phyloP scores from a whole-genome alignment of 208 protist species.

The Porcisia hertigi region DNA sequence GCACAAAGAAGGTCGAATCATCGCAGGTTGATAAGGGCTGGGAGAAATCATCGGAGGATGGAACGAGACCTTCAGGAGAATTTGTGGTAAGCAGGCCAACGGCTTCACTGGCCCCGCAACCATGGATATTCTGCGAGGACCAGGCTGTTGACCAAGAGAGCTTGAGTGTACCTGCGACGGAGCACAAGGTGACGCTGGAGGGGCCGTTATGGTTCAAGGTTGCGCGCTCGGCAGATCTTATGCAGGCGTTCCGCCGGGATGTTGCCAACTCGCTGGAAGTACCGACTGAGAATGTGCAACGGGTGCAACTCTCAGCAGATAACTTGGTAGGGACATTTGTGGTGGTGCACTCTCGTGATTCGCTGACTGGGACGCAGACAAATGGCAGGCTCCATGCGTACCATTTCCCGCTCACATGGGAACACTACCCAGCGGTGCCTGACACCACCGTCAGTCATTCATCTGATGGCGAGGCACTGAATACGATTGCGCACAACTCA shows the following conservation, averaged over 20 bases:
- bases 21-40: no score
- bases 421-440: constrained; percentile 9
- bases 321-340: constrained; percentile 28
- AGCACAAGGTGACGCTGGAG: constrained; percentile 10
- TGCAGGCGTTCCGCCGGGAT: constrained; percentile 29
- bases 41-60: no score
- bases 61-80: no score
- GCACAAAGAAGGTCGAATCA: no score
- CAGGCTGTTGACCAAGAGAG: no score
- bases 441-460: neutral
- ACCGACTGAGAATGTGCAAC: constrained; percentile 9
- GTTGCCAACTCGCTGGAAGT: constrained; percentile 33
- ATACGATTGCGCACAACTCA: neutral
- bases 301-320: constrained; percentile 19
- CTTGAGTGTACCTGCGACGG: neutral
- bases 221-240: neutral
- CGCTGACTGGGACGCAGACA: neutral
- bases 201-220: constrained; percentile 20
- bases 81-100: no score
- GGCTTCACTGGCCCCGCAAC: neutral
- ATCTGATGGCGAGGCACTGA: neutral
- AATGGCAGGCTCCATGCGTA: constrained; percentile 23
- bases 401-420: constrained; percentile 34
- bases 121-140: neutral
- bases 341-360: constrained; percentile 23